These are phyloP conservation scores for Neofusicoccum laricinum DNA, from an alignment of 2,329 filamentous ascomycete species.

Conservation along the genomic window DNA sequence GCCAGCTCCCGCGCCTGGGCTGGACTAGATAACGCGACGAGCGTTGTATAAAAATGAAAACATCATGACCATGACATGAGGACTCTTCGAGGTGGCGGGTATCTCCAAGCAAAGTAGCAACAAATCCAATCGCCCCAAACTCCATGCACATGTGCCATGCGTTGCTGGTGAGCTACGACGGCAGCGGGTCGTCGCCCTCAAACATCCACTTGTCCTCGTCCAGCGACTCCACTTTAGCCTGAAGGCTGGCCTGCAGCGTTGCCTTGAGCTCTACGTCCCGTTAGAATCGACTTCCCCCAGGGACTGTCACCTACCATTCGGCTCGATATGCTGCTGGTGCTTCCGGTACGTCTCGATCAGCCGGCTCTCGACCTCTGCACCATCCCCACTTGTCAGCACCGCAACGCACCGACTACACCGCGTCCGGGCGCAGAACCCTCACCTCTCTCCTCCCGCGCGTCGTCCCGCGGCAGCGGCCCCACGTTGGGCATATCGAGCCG, in stretches of 20 bases:
- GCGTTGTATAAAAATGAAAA: neutral
- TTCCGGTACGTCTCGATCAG: constrained; percentile 33
- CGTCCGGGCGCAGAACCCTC: too few relatives aligned
- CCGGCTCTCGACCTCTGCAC: constrained; percentile 31
- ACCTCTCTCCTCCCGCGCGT: constrained; percentile 32
- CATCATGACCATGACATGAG: constrained; percentile 2
- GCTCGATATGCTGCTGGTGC: constrained; percentile 30
- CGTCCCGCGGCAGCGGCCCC: constrained; percentile 16
- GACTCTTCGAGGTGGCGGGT: constrained; percentile 2
- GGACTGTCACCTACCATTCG: constrained; percentile 15
- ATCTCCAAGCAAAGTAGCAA: neutral
- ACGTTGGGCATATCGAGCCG: constrained; percentile 3
- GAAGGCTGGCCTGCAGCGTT: constrained; percentile 61
- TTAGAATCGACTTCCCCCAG: neutral
- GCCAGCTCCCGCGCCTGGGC: constrained; percentile 32
- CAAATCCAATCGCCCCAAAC: neutral
- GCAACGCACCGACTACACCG: too few relatives aligned
- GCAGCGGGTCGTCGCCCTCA: constrained; percentile 58
- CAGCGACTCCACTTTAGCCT: constrained; percentile 68
- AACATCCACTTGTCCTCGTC: constrained; percentile 92
- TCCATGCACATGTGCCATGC: neutral
- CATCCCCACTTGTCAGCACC: neutral
- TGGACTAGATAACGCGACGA: constrained; percentile 27
- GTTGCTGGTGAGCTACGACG: neutral
- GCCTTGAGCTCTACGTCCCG: constrained; percentile 42